These are phyloP conservation scores for Phytopythium oedochilum DNA, from an alignment of 352 stramenopile genomes.

Conservation along the genomic window DNA sequence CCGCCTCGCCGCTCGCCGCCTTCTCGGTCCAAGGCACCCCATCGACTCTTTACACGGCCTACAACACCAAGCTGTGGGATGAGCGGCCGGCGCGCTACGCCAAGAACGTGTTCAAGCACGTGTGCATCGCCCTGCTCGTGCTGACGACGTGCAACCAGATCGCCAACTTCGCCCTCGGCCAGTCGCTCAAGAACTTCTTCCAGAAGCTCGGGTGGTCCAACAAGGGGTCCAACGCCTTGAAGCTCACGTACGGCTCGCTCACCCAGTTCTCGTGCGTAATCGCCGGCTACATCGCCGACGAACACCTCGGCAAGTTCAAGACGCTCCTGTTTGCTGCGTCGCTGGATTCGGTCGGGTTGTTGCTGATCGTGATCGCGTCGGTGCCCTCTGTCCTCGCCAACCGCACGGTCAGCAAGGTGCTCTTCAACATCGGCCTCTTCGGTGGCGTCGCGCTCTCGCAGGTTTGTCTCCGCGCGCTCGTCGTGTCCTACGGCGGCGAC, in stretches of 20 bases:
- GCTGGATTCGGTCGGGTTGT: constrained; percentile 35
- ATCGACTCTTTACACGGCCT: no score
- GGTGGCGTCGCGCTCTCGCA: constrained; percentile 32
- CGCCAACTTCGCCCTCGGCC: constrained; percentile 37
- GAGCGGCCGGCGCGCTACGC: constrained; percentile 37
- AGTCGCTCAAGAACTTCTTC: constrained; percentile 47
- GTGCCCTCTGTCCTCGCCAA: constrained; percentile 28
- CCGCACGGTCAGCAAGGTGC: constrained; percentile 11
- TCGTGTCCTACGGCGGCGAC: constrained; percentile 52
- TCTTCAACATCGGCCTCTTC: constrained; percentile 39
- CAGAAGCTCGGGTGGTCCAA: constrained; percentile 38
- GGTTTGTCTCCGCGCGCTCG: constrained; percentile 43
- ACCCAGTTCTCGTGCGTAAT: constrained; percentile 57
- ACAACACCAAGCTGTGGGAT: constrained; percentile 25
- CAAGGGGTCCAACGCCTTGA: constrained; percentile 54
- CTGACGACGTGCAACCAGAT: constrained; percentile 28
- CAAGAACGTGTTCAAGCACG: constrained; percentile 35
- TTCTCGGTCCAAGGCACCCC: no score
- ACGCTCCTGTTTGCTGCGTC: constrained; percentile 8
- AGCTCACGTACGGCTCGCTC: constrained; percentile 62
- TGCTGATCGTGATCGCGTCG: constrained; percentile 31
- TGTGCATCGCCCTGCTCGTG: constrained; percentile 45
- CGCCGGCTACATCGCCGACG: constrained; percentile 53
- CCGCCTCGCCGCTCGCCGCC: constrained; percentile 4
- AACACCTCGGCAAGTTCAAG: constrained; percentile 37